phyloP scores from a whole-genome alignment of 352 stramenopile genomes.

The Phytopythium mirpurense region DNA sequence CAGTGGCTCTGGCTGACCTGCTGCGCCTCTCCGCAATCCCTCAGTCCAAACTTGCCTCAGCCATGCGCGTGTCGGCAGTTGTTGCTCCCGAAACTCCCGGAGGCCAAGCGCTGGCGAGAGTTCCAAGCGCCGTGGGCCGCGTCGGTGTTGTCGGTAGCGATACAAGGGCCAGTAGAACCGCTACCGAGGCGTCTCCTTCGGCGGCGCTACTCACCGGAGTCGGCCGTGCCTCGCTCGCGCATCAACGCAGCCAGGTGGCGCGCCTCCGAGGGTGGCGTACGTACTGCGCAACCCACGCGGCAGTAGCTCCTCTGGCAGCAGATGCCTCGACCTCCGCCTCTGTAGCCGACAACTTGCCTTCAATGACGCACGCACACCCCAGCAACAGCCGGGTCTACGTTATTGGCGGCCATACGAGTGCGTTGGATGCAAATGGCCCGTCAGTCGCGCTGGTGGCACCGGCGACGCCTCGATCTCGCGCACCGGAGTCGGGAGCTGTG shows the following conservation, averaged over 20 bases:
- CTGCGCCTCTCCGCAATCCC: too few relatives aligned
- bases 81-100: slow-evolving; percentile 3
- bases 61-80: not conserved
- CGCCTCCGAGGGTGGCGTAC: not conserved
- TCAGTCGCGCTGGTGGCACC: not conserved
- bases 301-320: not conserved
- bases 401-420: not conserved
- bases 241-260: not conserved
- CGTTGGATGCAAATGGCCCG: not conserved
- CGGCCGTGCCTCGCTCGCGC: not conserved
- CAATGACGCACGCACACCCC: not conserved
- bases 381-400: slow-evolving; percentile 4
- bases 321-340: not conserved
- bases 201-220: not conserved
- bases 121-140: not conserved
- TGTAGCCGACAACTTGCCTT: not conserved
- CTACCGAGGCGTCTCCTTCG: not conserved
- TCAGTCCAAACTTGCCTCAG: not conserved
- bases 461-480: not conserved
- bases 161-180: not conserved
- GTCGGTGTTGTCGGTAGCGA: not conserved
- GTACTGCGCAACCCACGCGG: not conserved
- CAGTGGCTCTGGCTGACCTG: too few relatives aligned
- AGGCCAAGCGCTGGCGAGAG: not conserved
- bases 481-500: not conserved